Evolutionary conservation across 371 early-diverging fungal genomes (phyloP).

Genomic region (Mucor sp.): DNA sequence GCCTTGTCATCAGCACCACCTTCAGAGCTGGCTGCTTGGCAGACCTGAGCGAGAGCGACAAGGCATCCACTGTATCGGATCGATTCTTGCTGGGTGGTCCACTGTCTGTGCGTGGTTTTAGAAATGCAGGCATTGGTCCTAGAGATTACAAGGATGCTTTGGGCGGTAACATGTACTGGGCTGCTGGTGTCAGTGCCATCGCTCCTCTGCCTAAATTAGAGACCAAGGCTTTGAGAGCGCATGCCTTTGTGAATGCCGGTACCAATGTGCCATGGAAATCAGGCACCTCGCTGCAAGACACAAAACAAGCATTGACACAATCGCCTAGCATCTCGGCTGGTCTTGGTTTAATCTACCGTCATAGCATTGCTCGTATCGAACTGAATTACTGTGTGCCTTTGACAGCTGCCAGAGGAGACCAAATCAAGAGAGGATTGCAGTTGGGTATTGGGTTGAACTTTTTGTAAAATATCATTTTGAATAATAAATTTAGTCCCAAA

Average conservation of each 20-base stretch:
- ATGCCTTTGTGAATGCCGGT: slow-evolving; percentile 90
- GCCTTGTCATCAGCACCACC: slow-evolving; percentile 54
- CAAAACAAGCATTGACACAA: slow-evolving; percentile 37
- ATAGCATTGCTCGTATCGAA: slow-evolving; percentile 86
- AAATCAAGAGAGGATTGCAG: slow-evolving; percentile 78
- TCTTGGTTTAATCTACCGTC: slow-evolving; percentile 84
- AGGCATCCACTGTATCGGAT: slow-evolving; percentile 69
- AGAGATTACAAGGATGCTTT: slow-evolving; percentile 82
- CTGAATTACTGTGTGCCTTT: slow-evolving; percentile 90
- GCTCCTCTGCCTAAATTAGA: slow-evolving; percentile 79
- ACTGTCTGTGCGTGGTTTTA: slow-evolving; percentile 86
- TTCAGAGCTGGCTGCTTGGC: slow-evolving; percentile 71
- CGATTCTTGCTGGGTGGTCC: slow-evolving; percentile 90
- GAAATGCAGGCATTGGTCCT: slow-evolving; percentile 86
- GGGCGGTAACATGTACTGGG: slow-evolving; percentile 86
- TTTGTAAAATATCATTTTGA: slow-evolving; percentile 56
- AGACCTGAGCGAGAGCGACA: slow-evolving; percentile 51
- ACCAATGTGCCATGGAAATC: slow-evolving; percentile 51
- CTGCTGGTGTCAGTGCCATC: slow-evolving; percentile 77
- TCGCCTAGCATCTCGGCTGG: slow-evolving; percentile 74
- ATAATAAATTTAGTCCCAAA: no score
- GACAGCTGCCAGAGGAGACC: slow-evolving; percentile 70
- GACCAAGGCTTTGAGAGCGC: slow-evolving; percentile 70
- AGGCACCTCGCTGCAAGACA: slow-evolving; percentile 29
- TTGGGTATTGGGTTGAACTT: slow-evolving; percentile 89